Conservation (phyloP, 2,329 filamentous ascomycete genomes). For the Talaromyces sp. region DNA sequence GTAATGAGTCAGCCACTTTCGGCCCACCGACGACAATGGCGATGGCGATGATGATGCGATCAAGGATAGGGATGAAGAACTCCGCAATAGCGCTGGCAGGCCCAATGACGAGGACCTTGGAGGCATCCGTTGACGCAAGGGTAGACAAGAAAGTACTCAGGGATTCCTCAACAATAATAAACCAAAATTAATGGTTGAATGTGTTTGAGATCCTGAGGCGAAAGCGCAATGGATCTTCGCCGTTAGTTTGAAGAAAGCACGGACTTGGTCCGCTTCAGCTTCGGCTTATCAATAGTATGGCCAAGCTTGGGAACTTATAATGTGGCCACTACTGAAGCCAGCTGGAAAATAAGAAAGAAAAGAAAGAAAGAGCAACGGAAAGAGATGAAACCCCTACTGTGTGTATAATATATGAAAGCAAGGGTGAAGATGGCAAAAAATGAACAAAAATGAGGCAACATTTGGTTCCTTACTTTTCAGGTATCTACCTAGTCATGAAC, state of each 20-base stretch:
- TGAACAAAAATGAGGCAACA: neutral
- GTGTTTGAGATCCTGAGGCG: neutral
- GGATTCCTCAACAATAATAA: neutral
- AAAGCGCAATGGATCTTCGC: neutral
- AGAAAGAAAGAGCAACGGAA: neutral
- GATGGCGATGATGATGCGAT: neutral
- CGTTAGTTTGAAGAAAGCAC: neutral
- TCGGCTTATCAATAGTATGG: neutral
- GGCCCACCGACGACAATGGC: neutral
- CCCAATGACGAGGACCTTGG: slow-evolving; percentile 34
- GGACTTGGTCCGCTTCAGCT: neutral
- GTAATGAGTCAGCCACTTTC: neutral
- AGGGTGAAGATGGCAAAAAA: neutral
- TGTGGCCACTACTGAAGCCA: neutral
- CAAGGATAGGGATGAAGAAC: neutral
- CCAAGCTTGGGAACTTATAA: neutral
- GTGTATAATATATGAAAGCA: neutral
- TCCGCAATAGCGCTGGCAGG: neutral
- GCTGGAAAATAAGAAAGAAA: neutral
- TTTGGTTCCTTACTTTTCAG: neutral
- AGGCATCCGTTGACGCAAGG: slow-evolving; percentile 27
- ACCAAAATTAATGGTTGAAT: neutral
- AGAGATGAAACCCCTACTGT: neutral
- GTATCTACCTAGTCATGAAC: neutral
- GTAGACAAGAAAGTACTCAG: neutral